Conservation (phyloP, 768 basidiomycete species). For the Pleurotus salmoneostramineus region DNA sequence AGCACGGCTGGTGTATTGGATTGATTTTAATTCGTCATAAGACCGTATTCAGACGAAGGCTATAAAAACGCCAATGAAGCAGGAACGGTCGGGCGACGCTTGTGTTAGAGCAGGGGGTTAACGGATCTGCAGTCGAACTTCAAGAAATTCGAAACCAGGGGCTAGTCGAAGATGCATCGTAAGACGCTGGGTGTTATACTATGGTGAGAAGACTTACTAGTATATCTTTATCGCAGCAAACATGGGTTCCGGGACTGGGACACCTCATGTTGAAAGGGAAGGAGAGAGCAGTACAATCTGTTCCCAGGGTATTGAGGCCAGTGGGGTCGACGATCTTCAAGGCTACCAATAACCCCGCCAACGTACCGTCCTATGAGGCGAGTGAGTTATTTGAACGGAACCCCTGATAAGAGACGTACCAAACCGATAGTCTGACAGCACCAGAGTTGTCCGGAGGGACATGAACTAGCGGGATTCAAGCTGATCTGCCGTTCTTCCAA, state of each 20-base stretch:
- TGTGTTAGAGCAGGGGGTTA: background rate
- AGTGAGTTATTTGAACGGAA: too few species aligned
- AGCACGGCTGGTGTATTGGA: too few species aligned
- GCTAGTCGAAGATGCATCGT: background rate
- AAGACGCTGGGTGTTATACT: background rate
- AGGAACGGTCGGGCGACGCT: background rate
- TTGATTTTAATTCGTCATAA: too few species aligned
- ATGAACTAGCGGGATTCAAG: background rate
- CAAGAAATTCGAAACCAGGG: background rate
- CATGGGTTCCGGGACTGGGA: background rate
- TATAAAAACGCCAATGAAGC: too few species aligned
- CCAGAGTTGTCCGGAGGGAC: background rate
- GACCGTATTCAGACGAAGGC: too few species aligned
- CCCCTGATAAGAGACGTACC: background rate
- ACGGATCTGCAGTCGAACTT: background rate
- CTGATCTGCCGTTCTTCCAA: background rate
- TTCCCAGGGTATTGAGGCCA: background rate
- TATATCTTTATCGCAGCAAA: background rate
- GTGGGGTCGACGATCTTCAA: background rate
- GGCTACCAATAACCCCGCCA: background rate
- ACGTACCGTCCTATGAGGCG: background rate
- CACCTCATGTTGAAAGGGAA: background rate
- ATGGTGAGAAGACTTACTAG: background rate
- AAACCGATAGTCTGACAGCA: background rate
- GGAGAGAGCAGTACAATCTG: background rate